Evolutionary conservation across 2,329 filamentous ascomycete species (phyloP), one percentile per base, ranked within the genome.

Genomic region (Phyllosticta paracitricarpa): DNA sequence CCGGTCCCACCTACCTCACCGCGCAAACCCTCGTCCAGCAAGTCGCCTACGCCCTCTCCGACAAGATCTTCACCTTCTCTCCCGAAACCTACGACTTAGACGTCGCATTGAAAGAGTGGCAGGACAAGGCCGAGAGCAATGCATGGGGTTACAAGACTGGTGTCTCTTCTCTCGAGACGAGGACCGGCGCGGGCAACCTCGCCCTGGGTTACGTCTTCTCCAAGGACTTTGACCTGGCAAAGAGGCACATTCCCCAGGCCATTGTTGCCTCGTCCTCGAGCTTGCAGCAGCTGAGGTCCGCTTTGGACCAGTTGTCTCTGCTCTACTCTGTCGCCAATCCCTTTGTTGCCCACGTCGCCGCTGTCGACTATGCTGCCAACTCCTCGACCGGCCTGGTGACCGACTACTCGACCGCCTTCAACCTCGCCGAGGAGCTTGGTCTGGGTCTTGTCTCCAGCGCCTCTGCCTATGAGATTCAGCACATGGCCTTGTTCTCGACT

Each of bases 191-290:
- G 59, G 94, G 93, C 61, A 86, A 89, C 66, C 89, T 97, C 71
- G 91, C 94, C 24, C 83, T 99, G 56, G 94, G 94, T 62, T 99
- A 99, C 78, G 89, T 97, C 73, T 99, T 97, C 81, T 97, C 92
- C 64, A 90, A 91, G 70, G 94, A 99, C 77, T 97, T 96, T 70
- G 92, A 97, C 73, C 76, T 96, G 69, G 85, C 84, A 79, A 97
- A 94, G 82, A 86, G 92, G 67, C 86, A 94, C 72, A 86, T 97
- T 62, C 93, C 94, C 2, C 94, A 99, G 81, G 87, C 90, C 17
- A 86, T 99, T 65, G 78, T 99, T 65, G 93, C 91, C 9, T 90
- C 91, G 2, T 92, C 91, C 0, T 86, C 89, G 54, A 93, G 87
- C 66, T 79, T 99, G 66, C 84, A 85, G 63, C 87, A 89, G 71